Evolutionary conservation across 495 filamentous ascomycete genomes (phyloP).

Genomic region (Trichocladium uniseriatum): DNA sequence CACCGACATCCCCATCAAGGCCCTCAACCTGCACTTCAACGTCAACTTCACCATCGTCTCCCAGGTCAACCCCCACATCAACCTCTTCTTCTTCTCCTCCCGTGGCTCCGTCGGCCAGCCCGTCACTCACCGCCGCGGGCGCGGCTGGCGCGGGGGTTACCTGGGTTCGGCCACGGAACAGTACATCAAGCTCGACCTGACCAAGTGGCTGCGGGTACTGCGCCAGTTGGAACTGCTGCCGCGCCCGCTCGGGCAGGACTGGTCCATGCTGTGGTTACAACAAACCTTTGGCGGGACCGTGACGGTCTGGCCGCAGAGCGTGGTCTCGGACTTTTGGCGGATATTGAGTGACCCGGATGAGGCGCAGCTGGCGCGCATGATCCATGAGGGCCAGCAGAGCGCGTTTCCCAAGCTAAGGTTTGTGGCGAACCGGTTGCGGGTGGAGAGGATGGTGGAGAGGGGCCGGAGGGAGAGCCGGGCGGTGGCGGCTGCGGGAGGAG

Average conservation of each 20-base stretch:
- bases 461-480: constrained; percentile 53
- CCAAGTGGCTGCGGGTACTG: constrained; percentile 92
- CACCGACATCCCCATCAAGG: constrained; percentile 91
- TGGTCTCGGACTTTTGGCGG: constrained; percentile 66
- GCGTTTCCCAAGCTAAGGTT: constrained; percentile 88
- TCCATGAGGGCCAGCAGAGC: constrained; percentile 75
- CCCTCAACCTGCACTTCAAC: constrained; percentile 91
- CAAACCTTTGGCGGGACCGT: constrained; percentile 91
- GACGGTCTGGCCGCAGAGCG: constrained; percentile 83
- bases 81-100: constrained; percentile 95
- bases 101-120: constrained; percentile 84
- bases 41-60: constrained; percentile 94
- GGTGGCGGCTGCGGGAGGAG: neutral
- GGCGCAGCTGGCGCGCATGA: constrained; percentile 72
- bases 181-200: constrained; percentile 88
- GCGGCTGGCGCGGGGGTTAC: constrained; percentile 94
- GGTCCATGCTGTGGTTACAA: constrained; percentile 92
- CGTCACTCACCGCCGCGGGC: constrained; percentile 86
- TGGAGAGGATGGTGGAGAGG: constrained; percentile 69
- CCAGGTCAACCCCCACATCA: constrained; percentile 96
- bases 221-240: constrained; percentile 87
- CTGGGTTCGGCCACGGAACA: constrained; percentile 86
- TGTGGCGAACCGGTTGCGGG: constrained; percentile 71
- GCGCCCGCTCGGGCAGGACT: constrained; percentile 86
- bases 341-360: constrained; percentile 76